Percentiles rank a stretch among this genome's conserved stretches.
Conservation (phyloP, 1,284 basidiomycete species). For the Trametes sp. region DNA sequence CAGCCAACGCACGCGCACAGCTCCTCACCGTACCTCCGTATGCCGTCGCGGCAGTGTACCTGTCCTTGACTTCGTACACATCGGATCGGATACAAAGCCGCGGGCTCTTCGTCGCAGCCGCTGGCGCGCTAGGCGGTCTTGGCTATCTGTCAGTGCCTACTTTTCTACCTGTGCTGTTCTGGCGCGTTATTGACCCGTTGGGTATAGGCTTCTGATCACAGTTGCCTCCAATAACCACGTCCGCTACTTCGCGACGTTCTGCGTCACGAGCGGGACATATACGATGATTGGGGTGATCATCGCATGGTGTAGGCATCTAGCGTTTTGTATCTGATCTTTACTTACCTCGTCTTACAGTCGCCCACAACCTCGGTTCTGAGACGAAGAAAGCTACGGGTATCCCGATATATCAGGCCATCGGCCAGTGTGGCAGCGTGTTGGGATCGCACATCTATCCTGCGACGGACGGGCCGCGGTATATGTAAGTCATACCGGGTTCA, state of each 20-base stretch:
- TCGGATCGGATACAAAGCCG: conserved; percentile 81
- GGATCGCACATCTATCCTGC: conserved; percentile 76
- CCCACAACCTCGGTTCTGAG: conserved; percentile 80
- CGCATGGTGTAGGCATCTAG: conserved; percentile 70
- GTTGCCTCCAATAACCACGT: conserved; percentile 55
- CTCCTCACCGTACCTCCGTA: conserved; percentile 86
- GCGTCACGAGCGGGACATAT: conserved; percentile 73
- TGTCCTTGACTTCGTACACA: conserved; percentile 66
- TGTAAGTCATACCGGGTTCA: conserved; percentile 46
- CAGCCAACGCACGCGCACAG: conserved; percentile 64
- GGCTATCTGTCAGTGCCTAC: conserved; percentile 69
- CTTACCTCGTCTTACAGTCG: conserved; percentile 47
- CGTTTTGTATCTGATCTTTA: neutral
- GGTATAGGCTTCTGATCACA: conserved; percentile 56
- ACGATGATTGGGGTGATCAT: conserved; percentile 71
- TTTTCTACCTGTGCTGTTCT: neutral
- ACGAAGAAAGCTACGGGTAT: conserved; percentile 79
- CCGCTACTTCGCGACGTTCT: conserved; percentile 75
- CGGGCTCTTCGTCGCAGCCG: conserved; percentile 62
- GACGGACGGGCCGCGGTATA: conserved; percentile 68
- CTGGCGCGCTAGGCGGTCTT: conserved; percentile 60
- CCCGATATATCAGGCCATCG: conserved; percentile 79
- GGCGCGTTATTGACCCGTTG: neutral
- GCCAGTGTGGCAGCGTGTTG: conserved; percentile 75
- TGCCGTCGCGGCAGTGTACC: conserved; percentile 71